A percentile compares a stretch with the other conserved stretches of the same genome.
Conservation (phyloP, 345 rosid genomes). For the Acer yangbiense region DNA sequence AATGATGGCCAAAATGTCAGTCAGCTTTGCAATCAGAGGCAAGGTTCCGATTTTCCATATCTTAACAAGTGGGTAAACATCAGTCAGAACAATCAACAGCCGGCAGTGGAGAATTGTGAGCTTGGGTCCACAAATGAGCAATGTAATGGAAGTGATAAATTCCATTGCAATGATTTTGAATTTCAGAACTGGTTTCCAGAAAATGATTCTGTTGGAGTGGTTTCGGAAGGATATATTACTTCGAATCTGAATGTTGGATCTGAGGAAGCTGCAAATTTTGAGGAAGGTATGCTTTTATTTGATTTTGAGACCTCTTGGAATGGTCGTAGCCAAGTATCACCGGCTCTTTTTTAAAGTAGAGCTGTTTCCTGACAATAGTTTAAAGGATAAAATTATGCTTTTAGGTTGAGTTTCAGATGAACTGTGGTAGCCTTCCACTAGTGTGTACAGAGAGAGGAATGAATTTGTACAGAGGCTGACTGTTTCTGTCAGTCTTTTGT, state of each 20-base stretch:
- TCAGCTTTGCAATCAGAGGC: constrained; percentile 28
- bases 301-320: constrained; percentile 49
- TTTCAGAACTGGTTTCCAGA: constrained; percentile 33
- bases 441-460: constrained; percentile 26
- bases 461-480: constrained; percentile 29
- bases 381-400: background rate
- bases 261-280: constrained; percentile 32
- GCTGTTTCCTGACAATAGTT: constrained; percentile 1
- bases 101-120: constrained; percentile 19
- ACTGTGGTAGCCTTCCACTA: constrained; percentile 15
- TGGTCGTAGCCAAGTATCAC: constrained; percentile 21
- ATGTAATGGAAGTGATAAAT: constrained; percentile 21
- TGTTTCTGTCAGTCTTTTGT: background rate
- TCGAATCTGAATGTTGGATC: constrained; percentile 18
- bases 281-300: constrained; percentile 37
- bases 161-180: constrained; percentile 13
- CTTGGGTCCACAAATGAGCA: constrained; percentile 23
- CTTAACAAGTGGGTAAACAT: constrained; percentile 21
- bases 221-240: constrained; percentile 20
- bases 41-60: constrained; percentile 19
- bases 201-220: constrained; percentile 20
- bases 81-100: constrained; percentile 28
- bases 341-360: constrained; percentile 12
- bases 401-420: constrained; percentile 26
- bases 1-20: constrained; percentile 10